A percentile compares a stretch with the other conserved stretches of the same genome.
Conservation (phyloP, 169 alveolate species). For the Cyclospora cayetanensis region DNA sequence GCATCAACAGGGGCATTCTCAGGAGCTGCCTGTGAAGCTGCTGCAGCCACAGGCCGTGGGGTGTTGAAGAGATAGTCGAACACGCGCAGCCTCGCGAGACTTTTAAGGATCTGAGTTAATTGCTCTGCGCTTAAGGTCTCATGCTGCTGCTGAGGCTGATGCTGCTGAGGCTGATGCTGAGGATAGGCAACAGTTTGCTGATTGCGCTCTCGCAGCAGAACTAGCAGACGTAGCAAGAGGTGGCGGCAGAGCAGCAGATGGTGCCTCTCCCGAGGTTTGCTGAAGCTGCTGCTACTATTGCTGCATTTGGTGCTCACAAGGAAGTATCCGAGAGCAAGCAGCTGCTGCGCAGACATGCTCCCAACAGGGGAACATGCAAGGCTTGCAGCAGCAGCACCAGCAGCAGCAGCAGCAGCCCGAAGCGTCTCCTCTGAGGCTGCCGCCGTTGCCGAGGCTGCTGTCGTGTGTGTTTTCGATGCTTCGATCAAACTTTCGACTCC, state of each 20-base stretch:
- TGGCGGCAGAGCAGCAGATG: constrained; percentile 10
- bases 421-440: too few species aligned
- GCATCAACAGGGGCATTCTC: constrained; percentile 10
- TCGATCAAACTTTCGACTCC: too few species aligned
- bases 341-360: constrained; percentile 1
- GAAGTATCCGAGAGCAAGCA: neutral
- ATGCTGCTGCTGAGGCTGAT: constrained; percentile 26
- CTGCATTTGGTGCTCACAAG: constrained; percentile 1
- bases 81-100: constrained; percentile 20
- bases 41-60: neutral
- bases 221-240: neutral
- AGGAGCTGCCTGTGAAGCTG: neutral
- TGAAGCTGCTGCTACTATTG: neutral
- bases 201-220: constrained; percentile 13
- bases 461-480: too few species aligned
- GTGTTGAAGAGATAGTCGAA: neutral
- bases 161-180: neutral
- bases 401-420: too few species aligned
- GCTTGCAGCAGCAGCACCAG: neutral
- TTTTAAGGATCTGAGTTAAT: neutral
- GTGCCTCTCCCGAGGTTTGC: neutral
- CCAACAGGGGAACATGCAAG: neutral
- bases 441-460: neutral
- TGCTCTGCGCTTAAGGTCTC: neutral
- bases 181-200: neutral